A percentile compares a stretch with the other conserved stretches of the same genome.
Evolutionary conservation across 2,329 filamentous ascomycete species (phyloP).

Genomic region (Cercospora beticola): DNA sequence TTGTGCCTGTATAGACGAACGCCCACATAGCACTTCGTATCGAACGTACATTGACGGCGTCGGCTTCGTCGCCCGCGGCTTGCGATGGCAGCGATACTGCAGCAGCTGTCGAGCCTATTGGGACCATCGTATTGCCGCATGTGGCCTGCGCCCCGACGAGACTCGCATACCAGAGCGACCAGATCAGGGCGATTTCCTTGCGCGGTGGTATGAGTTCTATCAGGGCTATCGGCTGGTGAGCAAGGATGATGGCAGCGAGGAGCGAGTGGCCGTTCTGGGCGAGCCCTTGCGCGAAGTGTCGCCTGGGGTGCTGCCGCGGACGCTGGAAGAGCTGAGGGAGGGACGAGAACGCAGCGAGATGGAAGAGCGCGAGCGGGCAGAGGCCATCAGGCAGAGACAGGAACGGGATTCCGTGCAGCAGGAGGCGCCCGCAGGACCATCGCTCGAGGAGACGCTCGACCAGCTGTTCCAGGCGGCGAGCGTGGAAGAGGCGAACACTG

Average conservation of each 20-base stretch:
- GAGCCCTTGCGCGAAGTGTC: slow-evolving; percentile 49
- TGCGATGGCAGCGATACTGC: slow-evolving; percentile 53
- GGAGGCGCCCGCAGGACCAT: slow-evolving; percentile 15
- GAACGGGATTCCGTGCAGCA: slow-evolving; percentile 13
- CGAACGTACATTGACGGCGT: slow-evolving; percentile 52
- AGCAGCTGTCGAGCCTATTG: slow-evolving; percentile 56
- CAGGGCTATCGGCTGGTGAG: slow-evolving; percentile 46
- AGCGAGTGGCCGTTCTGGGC: slow-evolving; percentile 48
- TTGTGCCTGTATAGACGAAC: slow-evolving; percentile 37
- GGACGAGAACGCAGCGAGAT: slow-evolving; percentile 34
- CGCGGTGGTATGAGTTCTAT: slow-evolving; percentile 52
- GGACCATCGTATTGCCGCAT: slow-evolving; percentile 46
- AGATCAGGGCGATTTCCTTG: slow-evolving; percentile 49
- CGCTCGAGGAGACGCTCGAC: slow-evolving; percentile 39
- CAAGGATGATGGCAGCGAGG: slow-evolving; percentile 45
- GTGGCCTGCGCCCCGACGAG: slow-evolving; percentile 45
- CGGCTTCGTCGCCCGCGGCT: slow-evolving; percentile 51
- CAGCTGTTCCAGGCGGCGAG: slow-evolving; percentile 36
- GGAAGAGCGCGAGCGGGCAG: slow-evolving; percentile 27
- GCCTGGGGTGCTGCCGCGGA: slow-evolving; percentile 49
- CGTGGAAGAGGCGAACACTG: slow-evolving; percentile 24
- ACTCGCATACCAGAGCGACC: slow-evolving; percentile 50
- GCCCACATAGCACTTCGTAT: slow-evolving; percentile 46
- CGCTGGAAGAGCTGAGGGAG: slow-evolving; percentile 46
- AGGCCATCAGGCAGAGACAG: slow-evolving; percentile 5